Base-by-base conservation (phyloP, 495 filamentous ascomycete species). In the Podospora appendiculata region DNA sequence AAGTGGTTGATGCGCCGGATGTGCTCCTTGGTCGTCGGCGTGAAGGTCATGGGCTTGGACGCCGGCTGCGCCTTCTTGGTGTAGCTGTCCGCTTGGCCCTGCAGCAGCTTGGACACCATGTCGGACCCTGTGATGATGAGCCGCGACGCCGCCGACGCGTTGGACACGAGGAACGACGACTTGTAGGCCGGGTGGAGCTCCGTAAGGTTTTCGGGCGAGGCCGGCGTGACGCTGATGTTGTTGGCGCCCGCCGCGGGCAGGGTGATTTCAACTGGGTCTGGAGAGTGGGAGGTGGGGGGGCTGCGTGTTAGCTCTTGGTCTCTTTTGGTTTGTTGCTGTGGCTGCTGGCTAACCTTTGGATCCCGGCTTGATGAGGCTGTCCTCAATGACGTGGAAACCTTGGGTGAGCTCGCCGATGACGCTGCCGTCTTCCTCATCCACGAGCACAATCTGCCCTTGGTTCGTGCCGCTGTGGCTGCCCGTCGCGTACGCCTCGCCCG, bases 401-500 rank as follows among this genome's bases (percentile, higher is more conserved):
- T 92, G 88, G 25, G 82, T 76, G 52, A 98, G 75, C 63, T 96
- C 93, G 32, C 93, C 94, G 14, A 98, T 89, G 6, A 97, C 86
- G 65, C 86, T 92, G 45, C 89, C 93, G 75, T 98, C 84, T 56
- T 97, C 92, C 61, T 98, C 93, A 53, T 98, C 89, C 32, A 97
- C 74, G 3, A 98, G 75, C n/a, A 97, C 93, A 53, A 98, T 92
- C 61, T 89, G 84, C 7, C 89, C 88, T 25, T 25, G 25, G 34
- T 58, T 63, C 39, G 73, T 69, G 11, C 67, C 69, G 57, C 73
- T 78, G 43, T 73, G 63, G 51, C 79, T 76, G 9, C 77, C 77
- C 33, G 65, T 61, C 14, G 80, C 78, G 64, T 94, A 92, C 3
- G 75, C 89, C 66, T 93, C 85, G 4, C 90, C 89, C 4, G 87